These are phyloP conservation scores for Leptoxyphium fumago DNA, from an alignment of 2,329 filamentous ascomycete genomes.

Conservation along the genomic window DNA sequence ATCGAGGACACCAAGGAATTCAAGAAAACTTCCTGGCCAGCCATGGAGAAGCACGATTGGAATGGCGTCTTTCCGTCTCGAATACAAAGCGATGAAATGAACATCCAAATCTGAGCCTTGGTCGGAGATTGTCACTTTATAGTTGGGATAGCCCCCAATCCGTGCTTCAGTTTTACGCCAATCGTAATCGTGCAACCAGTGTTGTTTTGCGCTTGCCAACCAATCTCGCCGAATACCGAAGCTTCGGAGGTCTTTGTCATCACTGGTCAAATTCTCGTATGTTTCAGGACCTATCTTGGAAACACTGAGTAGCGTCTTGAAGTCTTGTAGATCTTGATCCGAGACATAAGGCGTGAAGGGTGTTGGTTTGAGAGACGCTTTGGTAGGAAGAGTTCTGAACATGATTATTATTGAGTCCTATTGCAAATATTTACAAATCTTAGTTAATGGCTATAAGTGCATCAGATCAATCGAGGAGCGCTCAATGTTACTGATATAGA, in stretches of 20 bases:
- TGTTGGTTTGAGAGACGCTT: constrained; percentile 21
- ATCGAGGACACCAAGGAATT: constrained; percentile 39
- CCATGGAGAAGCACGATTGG: constrained; percentile 41
- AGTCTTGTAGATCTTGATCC: constrained; percentile 28
- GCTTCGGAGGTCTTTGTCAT: constrained; percentile 17
- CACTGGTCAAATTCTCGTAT: constrained; percentile 32
- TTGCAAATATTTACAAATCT: no score
- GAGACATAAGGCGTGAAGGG: constrained; percentile 29
- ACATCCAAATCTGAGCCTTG: constrained; percentile 25
- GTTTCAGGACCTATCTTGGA: constrained; percentile 34
- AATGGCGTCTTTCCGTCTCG: constrained; percentile 32
- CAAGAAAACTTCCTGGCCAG: constrained; percentile 39
- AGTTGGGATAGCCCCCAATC: constrained; percentile 39
- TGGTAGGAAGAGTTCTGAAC: constrained; percentile 19
- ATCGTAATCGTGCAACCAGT: constrained; percentile 32
- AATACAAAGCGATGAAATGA: constrained; percentile 43
- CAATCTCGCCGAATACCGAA: constrained; percentile 34
- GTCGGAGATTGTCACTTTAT: constrained; percentile 28
- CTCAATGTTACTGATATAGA: no score
- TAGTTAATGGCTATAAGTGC: no score
- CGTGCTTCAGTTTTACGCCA: constrained; percentile 30
- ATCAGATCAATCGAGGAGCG: no score
- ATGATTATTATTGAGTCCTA: not conserved
- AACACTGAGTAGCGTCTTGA: constrained; percentile 31
- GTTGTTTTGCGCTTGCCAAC: constrained; percentile 24